Percentiles rank a stretch among this genome's conserved stretches.
Evolutionary conservation across 371 early-diverging fungal species (phyloP).

Genomic region (Mortierella sp.): DNA sequence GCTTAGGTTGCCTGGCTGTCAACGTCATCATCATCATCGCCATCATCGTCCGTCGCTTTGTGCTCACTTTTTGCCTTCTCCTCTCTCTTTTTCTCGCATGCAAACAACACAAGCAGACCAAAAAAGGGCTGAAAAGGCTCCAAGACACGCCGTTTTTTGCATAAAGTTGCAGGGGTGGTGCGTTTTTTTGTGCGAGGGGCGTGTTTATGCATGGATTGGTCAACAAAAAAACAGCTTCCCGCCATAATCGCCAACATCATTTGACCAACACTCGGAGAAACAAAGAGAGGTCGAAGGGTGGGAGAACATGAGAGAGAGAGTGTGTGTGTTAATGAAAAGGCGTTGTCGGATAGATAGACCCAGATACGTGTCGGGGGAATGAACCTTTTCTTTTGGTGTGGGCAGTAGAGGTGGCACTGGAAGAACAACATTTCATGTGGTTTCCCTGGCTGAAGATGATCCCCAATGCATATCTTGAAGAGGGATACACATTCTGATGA

Average conservation of each 20-base stretch:
- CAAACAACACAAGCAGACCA: not conserved
- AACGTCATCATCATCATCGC: not conserved
- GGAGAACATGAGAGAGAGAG: not conserved
- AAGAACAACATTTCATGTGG: not conserved
- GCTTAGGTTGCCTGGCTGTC: not conserved
- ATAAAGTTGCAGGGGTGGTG: slow-evolving; percentile 8
- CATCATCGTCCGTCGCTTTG: not conserved
- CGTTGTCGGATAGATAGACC: not conserved
- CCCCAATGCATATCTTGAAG: not conserved
- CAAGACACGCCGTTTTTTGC: slow-evolving; percentile 7
- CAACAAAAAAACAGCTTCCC: not conserved
- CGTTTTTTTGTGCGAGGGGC: slow-evolving; percentile 8
- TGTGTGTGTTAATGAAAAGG: not conserved
- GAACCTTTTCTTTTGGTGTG: not conserved
- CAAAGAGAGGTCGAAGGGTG: not conserved
- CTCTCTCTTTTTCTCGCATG: not conserved
- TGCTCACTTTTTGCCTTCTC: not conserved
- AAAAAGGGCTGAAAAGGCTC: not conserved
- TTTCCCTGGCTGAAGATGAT: not conserved
- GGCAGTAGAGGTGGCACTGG: not conserved
- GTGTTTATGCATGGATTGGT: slow-evolving; percentile 12
- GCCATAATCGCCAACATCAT: not conserved
- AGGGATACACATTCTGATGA: not conserved
- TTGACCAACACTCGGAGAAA: not conserved
- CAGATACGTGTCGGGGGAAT: not conserved